Conservation (phyloP, 2,329 filamentous ascomycete species). For the Blastomyces gilchristii region DNA sequence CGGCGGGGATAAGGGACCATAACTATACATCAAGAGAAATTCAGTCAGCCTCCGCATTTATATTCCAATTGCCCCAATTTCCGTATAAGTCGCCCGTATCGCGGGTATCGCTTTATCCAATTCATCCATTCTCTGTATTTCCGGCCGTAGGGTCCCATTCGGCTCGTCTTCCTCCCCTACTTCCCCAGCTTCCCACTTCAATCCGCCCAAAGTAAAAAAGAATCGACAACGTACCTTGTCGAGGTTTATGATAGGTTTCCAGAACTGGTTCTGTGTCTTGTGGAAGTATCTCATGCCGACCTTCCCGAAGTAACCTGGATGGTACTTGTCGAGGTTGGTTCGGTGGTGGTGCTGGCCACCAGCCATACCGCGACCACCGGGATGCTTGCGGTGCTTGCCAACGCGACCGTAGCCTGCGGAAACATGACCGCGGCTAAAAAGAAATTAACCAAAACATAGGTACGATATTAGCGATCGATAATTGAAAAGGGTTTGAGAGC, state of each 20-base stretch:
- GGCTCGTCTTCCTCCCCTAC: too few relatives aligned
- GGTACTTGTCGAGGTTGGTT: slow-evolving; percentile 88
- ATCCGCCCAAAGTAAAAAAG: background rate
- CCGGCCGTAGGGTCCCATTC: slow-evolving; percentile 2
- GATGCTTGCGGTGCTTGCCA: slow-evolving; percentile 95
- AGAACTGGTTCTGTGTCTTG: slow-evolving; percentile 90
- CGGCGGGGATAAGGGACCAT: slow-evolving; percentile 85
- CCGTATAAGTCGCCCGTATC: slow-evolving; percentile 6
- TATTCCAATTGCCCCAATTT: slow-evolving; percentile 3
- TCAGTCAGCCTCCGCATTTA: slow-evolving; percentile 2
- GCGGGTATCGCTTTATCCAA: background rate
- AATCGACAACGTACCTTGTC: slow-evolving; percentile 64
- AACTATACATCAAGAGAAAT: slow-evolving; percentile 47
- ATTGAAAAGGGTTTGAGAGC: background rate
- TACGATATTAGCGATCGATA: background rate
- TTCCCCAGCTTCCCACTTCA: background rate
- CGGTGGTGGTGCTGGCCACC: slow-evolving; percentile 99
- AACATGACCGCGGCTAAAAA: slow-evolving; percentile 80
- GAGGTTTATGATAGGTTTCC: slow-evolving; percentile 97
- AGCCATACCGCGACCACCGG: slow-evolving; percentile 73
- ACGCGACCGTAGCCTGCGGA: slow-evolving; percentile 96
- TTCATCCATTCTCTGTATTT: background rate
- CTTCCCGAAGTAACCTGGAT: slow-evolving; percentile 99
- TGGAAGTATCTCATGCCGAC: slow-evolving; percentile 95
- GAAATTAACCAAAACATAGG: slow-evolving; percentile 14